A percentile compares a stretch with the other conserved stretches of the same genome.
phyloP scores from a whole-genome alignment of 768 basidiomycete species.

The Kockovaella imperatae region DNA sequence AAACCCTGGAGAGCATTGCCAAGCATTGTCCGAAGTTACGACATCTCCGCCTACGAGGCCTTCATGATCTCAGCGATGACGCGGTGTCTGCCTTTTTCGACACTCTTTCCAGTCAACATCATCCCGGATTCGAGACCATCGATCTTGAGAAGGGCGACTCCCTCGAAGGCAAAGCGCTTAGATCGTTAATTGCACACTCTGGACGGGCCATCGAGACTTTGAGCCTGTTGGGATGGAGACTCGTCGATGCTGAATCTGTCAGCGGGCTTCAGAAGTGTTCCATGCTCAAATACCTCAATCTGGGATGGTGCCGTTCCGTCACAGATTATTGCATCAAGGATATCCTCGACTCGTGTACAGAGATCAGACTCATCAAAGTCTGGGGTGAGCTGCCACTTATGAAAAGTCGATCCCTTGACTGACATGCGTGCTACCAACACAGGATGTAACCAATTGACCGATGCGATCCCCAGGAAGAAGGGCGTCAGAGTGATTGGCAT shows the following conservation, averaged over 20 bases:
- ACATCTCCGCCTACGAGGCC: slow-evolving; percentile 53
- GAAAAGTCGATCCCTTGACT: too few species aligned
- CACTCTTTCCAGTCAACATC: slow-evolving; percentile 47
- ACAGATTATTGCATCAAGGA: slow-evolving; percentile 75
- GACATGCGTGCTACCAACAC: neutral
- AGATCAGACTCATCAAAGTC: slow-evolving; percentile 50
- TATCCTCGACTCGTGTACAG: slow-evolving; percentile 51
- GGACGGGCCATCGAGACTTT: slow-evolving; percentile 55
- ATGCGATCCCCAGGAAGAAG: slow-evolving; percentile 40
- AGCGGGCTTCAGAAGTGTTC: slow-evolving; percentile 40
- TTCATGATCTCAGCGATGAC: slow-evolving; percentile 60
- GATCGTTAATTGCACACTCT: slow-evolving; percentile 62
- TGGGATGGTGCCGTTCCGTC: slow-evolving; percentile 75
- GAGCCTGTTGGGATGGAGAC: slow-evolving; percentile 71
- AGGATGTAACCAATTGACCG: slow-evolving; percentile 44
- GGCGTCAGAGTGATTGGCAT: slow-evolving; percentile 41
- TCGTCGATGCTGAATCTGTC: slow-evolving; percentile 52
- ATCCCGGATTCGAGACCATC: slow-evolving; percentile 44
- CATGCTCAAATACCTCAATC: slow-evolving; percentile 58
- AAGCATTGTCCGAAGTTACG: slow-evolving; percentile 50
- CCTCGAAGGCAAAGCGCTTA: slow-evolving; percentile 54
- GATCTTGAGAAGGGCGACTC: slow-evolving; percentile 60
- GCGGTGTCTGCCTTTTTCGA: slow-evolving; percentile 65
- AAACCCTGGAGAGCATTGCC: slow-evolving; percentile 56
- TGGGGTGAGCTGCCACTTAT: slow-evolving; percentile 48